phyloP scores from a whole-genome alignment of 257 asterid species.

The Solanum medicagineum region DNA sequence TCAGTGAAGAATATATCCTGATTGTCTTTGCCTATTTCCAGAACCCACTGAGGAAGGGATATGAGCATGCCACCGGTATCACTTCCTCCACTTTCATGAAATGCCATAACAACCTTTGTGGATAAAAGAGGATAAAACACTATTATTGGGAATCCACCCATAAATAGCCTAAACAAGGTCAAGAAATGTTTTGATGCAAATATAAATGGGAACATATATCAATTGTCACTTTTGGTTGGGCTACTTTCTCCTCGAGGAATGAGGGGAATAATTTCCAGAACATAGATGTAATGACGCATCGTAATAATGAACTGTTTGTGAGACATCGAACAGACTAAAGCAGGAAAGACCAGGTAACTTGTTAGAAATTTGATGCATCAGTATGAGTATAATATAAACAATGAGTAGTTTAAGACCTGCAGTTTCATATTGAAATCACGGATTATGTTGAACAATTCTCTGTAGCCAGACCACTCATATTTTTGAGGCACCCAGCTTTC shows the following conservation, averaged over 20 bases:
- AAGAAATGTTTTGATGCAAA: neutral
- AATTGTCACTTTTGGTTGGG: neutral
- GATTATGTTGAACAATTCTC: slow-evolving; percentile 51
- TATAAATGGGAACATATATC: neutral
- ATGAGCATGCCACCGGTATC: slow-evolving; percentile 41
- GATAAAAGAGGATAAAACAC: neutral
- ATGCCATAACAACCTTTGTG: slow-evolving; percentile 57
- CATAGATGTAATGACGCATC: neutral
- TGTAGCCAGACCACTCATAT: slow-evolving; percentile 64
- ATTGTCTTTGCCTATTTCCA: slow-evolving; percentile 65
- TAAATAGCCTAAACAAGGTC: neutral
- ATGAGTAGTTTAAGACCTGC: slow-evolving; percentile 30
- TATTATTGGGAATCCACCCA: neutral
- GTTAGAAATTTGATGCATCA: neutral
- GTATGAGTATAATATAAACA: neutral
- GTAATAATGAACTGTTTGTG: neutral
- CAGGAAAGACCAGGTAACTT: neutral
- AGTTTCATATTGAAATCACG: slow-evolving; percentile 47
- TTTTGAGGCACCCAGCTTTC: slow-evolving; percentile 60
- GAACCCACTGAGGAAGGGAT: slow-evolving; percentile 70
- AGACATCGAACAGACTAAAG: neutral
- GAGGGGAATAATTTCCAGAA: neutral
- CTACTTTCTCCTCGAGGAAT: neutral
- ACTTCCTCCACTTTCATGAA: slow-evolving; percentile 65
- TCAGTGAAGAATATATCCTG: slow-evolving; percentile 75